Evolutionary conservation across 2,329 filamentous ascomycete species (phyloP).

Genomic region (Fusarium vanettenii): DNA sequence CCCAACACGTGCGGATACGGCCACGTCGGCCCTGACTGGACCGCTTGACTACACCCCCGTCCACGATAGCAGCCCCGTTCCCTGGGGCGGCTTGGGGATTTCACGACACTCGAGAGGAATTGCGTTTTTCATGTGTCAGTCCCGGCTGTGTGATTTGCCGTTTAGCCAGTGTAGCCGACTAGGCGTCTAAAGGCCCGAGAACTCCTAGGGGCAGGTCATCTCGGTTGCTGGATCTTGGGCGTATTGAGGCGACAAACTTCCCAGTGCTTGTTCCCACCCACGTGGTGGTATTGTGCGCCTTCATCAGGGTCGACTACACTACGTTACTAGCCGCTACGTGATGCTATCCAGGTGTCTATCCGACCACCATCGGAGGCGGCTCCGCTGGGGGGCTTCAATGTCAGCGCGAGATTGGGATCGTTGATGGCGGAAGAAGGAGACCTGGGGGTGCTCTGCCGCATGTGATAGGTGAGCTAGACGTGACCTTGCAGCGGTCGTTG

Average conservation of each 20-base stretch:
- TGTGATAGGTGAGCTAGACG: neutral
- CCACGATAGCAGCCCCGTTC: constrained; percentile 1
- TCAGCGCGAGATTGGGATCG: neutral
- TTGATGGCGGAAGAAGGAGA: neutral
- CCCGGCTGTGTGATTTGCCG: constrained; percentile 15
- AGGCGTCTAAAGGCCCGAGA: constrained; percentile 33
- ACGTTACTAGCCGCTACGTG: constrained; percentile 1
- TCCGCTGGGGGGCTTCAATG: neutral
- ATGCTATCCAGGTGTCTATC: constrained; percentile 25
- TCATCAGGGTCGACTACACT: neutral
- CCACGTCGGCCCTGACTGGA: constrained; percentile 32
- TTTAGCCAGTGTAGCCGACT: constrained; percentile 26
- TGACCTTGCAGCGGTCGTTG: neutral
- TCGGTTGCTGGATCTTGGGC: constrained; percentile 28
- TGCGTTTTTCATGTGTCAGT: constrained; percentile 38
- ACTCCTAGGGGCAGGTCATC: constrained; percentile 34
- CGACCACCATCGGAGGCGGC: neutral
- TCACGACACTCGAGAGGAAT: constrained; percentile 17
- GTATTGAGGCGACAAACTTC: constrained; percentile 18
- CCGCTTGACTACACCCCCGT: constrained; percentile 18
- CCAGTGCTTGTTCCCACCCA: constrained; percentile 29
- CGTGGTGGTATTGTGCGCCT: constrained; percentile 29
- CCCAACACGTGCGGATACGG: constrained; percentile 17
- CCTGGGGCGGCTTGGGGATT: neutral
- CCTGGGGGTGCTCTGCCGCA: neutral